phyloP scores from a whole-genome alignment of 306 rosid genomes.

The Cucurbita maxima region DNA sequence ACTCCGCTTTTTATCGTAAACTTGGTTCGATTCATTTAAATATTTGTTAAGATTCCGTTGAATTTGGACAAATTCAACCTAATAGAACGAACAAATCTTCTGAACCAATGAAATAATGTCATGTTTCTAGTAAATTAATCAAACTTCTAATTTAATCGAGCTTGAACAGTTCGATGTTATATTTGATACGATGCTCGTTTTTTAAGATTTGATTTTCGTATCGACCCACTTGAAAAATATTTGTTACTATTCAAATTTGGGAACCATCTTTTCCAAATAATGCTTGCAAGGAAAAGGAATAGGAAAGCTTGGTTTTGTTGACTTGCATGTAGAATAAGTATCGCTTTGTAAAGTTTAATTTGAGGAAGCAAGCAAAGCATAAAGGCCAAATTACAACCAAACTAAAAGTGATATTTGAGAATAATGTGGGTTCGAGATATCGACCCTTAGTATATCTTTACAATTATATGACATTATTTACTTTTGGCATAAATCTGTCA shows the following conservation, averaged over 20 bases:
- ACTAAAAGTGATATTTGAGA: neutral
- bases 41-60: neutral
- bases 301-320: neutral
- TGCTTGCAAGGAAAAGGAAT: neutral
- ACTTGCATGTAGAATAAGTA: slow-evolving; percentile 8
- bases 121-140: neutral
- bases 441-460: too few relatives aligned
- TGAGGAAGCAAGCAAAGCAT: slow-evolving; percentile 2
- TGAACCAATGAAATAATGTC: neutral
- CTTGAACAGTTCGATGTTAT: neutral
- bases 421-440: neutral
- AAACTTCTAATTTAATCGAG: neutral
- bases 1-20: neutral
- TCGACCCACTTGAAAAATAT: neutral
- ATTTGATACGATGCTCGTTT: neutral
- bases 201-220: too few relatives aligned
- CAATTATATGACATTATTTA: too few relatives aligned
- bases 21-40: neutral
- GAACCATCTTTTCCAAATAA: neutral
- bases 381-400: neutral
- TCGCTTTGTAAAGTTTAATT: neutral
- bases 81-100: neutral
- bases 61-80: neutral
- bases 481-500: too few relatives aligned
- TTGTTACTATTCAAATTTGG: neutral